Evolutionary conservation across 2,329 filamentous ascomycete genomes (phyloP).

Genomic region (Pyrenochaeta sp.): DNA sequence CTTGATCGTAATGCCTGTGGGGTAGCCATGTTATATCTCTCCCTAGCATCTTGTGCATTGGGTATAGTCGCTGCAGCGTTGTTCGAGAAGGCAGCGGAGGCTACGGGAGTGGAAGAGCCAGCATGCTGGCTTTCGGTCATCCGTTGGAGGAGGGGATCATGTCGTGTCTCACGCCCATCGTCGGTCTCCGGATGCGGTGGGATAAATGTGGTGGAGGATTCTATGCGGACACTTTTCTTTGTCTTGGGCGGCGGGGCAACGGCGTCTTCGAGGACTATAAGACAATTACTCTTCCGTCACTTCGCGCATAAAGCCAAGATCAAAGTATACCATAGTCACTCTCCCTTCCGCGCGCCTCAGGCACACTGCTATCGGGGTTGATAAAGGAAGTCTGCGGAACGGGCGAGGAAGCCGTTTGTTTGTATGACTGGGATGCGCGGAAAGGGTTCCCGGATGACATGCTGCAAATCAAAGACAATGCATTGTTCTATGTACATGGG

Average conservation of each 20-base stretch:
- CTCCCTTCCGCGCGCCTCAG: slow-evolving; percentile 27
- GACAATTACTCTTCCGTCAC: slow-evolving; percentile 46
- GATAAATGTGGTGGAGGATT: slow-evolving; percentile 50
- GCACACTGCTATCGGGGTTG: slow-evolving; percentile 32
- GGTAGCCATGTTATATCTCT: slow-evolving; percentile 37
- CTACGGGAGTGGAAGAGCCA: slow-evolving; percentile 24
- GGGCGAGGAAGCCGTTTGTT: slow-evolving; percentile 24
- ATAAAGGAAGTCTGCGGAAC: slow-evolving; percentile 38
- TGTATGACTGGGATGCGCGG: slow-evolving; percentile 44
- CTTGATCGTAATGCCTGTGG: slow-evolving; percentile 32
- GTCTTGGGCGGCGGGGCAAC: slow-evolving; percentile 46
- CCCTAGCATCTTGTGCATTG: slow-evolving; percentile 21
- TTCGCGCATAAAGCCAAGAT: slow-evolving; percentile 30
- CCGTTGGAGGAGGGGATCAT: slow-evolving; percentile 26
- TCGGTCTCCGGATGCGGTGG: slow-evolving; percentile 44
- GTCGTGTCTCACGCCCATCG: slow-evolving; percentile 28
- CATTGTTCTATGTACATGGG: slow-evolving; percentile 51
- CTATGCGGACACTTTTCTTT: slow-evolving; percentile 69
- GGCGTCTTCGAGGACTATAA: slow-evolving; percentile 39
- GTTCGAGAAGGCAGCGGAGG: slow-evolving; percentile 30
- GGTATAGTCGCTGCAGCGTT: slow-evolving; percentile 22
- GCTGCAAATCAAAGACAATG: slow-evolving; percentile 46
- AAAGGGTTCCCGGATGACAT: slow-evolving; percentile 53
- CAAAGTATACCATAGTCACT: slow-evolving; percentile 45
- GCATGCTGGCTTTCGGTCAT: slow-evolving; percentile 21